A percentile compares a stretch with the other conserved stretches of the same genome.
phyloP scores from a whole-genome alignment of 192 early-diverging fungal genomes.

The Coemansia sp. region DNA sequence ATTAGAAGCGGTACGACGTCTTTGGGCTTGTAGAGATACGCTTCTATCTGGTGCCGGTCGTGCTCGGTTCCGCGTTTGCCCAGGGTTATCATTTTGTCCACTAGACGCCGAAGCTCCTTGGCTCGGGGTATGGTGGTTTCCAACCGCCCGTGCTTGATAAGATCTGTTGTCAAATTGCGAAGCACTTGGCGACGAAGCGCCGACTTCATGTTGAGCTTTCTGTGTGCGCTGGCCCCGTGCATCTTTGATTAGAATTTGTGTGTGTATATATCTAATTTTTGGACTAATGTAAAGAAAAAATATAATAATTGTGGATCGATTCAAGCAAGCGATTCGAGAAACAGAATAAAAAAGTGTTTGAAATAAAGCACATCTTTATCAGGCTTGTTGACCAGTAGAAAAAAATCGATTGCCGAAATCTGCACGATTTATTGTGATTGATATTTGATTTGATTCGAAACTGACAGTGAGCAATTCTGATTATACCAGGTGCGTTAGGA shows the following conservation, averaged over 20 bases:
- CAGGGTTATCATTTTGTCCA: slow-evolving; percentile 86
- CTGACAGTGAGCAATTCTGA: neutral
- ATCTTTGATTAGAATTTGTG: slow-evolving; percentile 11
- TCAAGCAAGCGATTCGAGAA: neutral
- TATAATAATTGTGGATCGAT: neutral
- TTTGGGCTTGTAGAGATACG: slow-evolving; percentile 66
- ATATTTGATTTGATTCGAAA: neutral
- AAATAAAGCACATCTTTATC: too few species aligned
- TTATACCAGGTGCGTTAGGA: too few species aligned
- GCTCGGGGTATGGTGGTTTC: slow-evolving; percentile 93
- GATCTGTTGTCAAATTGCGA: slow-evolving; percentile 78
- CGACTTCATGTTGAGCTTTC: slow-evolving; percentile 52
- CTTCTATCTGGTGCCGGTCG: slow-evolving; percentile 61
- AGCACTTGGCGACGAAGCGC: slow-evolving; percentile 74
- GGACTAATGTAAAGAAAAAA: neutral
- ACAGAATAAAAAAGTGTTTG: neutral
- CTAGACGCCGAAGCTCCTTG: slow-evolving; percentile 80
- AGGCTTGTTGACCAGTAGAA: neutral
- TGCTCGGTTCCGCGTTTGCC: slow-evolving; percentile 72
- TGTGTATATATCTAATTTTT: neutral
- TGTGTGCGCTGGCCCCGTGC: slow-evolving; percentile 41
- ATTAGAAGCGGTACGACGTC: slow-evolving; percentile 79
- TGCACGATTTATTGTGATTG: neutral
- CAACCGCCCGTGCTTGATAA: slow-evolving; percentile 87
- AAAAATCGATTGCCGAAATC: too few species aligned